Evolutionary conservation across 176 grass and related monocot species (phyloP), one percentile per base, ranked within the genome.

Genomic region (Saccharum officinarum): DNA sequence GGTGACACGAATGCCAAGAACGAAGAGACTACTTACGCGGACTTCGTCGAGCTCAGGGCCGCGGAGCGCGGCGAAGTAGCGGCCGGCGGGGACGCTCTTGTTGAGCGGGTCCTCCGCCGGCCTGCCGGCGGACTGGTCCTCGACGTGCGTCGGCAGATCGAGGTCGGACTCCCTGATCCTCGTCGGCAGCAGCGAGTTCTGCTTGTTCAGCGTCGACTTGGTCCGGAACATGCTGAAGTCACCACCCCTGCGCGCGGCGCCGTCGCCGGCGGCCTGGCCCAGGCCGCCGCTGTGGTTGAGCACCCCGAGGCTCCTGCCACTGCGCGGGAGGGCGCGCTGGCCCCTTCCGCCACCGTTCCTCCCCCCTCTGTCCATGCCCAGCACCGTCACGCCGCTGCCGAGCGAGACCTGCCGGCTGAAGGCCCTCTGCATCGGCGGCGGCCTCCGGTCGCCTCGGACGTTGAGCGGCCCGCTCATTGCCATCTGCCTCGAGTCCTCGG

Each of bases 41-140:
- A 95, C 89, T 98, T 98, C 85, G 86, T 98, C 96, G 54, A 98
- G 96, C 89, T 98, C 96, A 1, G 96, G 96, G 59, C 96, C 96
- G 8, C 93, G 91, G 69, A 98, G 96, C 1, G 96, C 96, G 62
- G 96, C 96, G 76, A 98, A 98, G 88, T 98, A 98, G 60, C 93
- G 84, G 75, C 93, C 93, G 18, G 93, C 96, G 11, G 95, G 92
- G 63, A 97, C 95, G 84, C 92, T 97, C 84, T 52, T 89, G 89
- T 89, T 95, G 41, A 97, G 86, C 40, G 88, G 88, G n/a, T 93
- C 92, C 16, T 93, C 95, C 11, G 77, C 69, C 13, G 54, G 46
- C 52, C 61, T 17, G 71, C n/a, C 70, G 85, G 8, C 50, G 40
- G 90, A 47, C 22, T 64, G 79, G 52, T 83, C 89, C 63, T 98